Conservation (phyloP, 1,139 yeast genomes). For the Zygosaccharomyces pseudobailii region DNA sequence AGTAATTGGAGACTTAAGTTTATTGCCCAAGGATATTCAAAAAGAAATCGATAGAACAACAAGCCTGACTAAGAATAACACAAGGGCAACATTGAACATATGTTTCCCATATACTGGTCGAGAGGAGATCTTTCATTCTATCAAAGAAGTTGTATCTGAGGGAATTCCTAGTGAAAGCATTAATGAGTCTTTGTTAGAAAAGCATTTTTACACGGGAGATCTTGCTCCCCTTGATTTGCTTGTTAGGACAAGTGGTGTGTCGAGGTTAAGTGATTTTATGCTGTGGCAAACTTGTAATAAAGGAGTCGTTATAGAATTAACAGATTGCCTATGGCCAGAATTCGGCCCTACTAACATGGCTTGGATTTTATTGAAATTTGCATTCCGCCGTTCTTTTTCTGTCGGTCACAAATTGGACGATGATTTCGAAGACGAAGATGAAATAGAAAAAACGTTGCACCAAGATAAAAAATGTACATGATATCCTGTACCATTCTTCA, state of each 20-base stretch:
- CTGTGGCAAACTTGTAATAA: conserved; percentile 72
- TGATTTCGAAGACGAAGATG: conserved; percentile 17
- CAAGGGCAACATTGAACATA: conserved; percentile 72
- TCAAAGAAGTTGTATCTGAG: conserved; percentile 47
- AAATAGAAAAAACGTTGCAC: not conserved
- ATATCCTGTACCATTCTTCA: not conserved
- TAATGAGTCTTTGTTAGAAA: conserved; percentile 45
- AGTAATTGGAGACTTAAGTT: conserved; percentile 64
- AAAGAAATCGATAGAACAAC: conserved; percentile 60
- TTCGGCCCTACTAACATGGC: conserved; percentile 58
- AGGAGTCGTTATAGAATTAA: conserved; percentile 66
- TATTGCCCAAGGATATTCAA: conserved; percentile 69
- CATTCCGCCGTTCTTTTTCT: conserved; percentile 38
- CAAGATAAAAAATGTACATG: not conserved
- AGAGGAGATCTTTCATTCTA: conserved; percentile 77
- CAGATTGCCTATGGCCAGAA: conserved; percentile 86
- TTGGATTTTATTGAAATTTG: conserved; percentile 55
- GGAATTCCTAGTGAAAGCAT: conserved; percentile 35
- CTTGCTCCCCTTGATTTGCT: conserved; percentile 75
- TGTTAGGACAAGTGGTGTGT: conserved; percentile 83
- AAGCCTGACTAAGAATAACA: conserved; percentile 59
- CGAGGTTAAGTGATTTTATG: conserved; percentile 81
- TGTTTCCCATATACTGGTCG: conserved; percentile 96
- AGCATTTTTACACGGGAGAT: conserved; percentile 55
- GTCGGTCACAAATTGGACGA: conserved; percentile 10